Base-by-base conservation (phyloP, 495 filamentous ascomycete species). In the Astrothelium macrocarpum region DNA sequence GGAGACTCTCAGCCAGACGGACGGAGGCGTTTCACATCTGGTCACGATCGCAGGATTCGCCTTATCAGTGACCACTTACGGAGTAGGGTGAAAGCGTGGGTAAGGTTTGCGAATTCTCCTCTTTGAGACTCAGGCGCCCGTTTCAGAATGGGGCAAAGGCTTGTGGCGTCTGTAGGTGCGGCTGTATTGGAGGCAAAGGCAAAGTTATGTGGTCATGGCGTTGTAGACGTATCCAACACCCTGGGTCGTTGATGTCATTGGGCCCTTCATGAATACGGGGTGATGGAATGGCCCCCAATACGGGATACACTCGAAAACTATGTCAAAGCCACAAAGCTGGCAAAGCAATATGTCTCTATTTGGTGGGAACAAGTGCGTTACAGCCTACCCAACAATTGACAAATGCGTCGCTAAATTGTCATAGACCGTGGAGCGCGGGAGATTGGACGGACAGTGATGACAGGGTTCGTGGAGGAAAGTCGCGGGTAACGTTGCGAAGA, bases 381-480 rank as follows among this genome's bases (percentile, higher is more conserved):
- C 23, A 31, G 36, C 20, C 65, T n/a, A 26, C 31, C 36, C 18
- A 59, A 11, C 4, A 18, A 16, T 53, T 46, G 32, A 45, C 26
- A 53, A 60, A 61, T 59, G 46, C 3, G 42, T 39, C 31, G 32
- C 28, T 34, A 29, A n/a, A 23, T 11, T 69, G 29, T 7, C 70
- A n/a, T n/a, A 89, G 86, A 45, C 76, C 78, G 12, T 90, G 90
- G 89, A 70, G 75, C 7, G 65, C 75, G 32, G 61, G 71, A 5
- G 78, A 85, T 49, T 95, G 87, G 87, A 82, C 79, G 10, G 73
- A 83, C 7, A 84, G 82, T 32, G 86, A 93, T 71, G 90, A 93
- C 70, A 76, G 81, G 4, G 82, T 91, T 26, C 85, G 90, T 39
- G 89, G 90, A 32, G 90, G 90, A 23, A 77, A 76, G 59, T 89